Percentiles rank a stretch among this genome's conserved stretches.
phyloP scores from a whole-genome alignment of 768 basidiomycete species.

The Clitopilus passeckerianus region DNA sequence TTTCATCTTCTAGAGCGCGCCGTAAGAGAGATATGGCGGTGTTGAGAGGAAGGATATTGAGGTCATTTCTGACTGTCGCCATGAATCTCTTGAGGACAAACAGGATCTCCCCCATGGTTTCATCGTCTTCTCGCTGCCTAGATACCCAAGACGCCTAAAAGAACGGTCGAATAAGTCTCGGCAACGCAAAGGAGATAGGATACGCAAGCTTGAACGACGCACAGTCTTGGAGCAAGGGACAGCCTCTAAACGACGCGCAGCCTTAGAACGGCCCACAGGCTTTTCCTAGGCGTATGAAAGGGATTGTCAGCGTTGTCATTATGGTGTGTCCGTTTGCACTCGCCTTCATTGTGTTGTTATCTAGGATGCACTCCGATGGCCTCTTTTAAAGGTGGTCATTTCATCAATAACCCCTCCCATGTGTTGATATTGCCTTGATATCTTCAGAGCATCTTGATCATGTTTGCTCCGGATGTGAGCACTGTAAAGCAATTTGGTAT shows the following conservation, averaged over 20 bases:
- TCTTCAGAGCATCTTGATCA: not conserved
- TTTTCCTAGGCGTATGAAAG: not conserved
- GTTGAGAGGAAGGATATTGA: not conserved
- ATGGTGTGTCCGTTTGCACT: not conserved
- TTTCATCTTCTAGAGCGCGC: not conserved
- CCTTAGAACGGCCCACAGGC: not conserved
- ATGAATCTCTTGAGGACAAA: not conserved
- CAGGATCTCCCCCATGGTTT: not conserved
- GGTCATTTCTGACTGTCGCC: not conserved
- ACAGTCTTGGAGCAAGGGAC: not conserved
- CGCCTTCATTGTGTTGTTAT: not conserved
- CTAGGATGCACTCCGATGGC: not conserved
- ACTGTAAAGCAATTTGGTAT: too few relatives aligned
- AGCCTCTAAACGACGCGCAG: not conserved
- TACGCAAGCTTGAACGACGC: not conserved
- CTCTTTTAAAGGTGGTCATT: not conserved
- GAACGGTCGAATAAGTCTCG: not conserved
- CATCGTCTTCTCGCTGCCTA: not conserved
- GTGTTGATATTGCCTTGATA: not conserved
- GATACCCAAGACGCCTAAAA: not conserved
- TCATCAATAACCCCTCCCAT: not conserved
- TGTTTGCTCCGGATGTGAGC: not conserved
- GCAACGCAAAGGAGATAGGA: not conserved
- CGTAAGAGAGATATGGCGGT: not conserved
- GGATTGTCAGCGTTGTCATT: not conserved